Base-by-base conservation (phyloP, 805 yeast genomes). In the Suhomyces tanzawaensis region DNA sequence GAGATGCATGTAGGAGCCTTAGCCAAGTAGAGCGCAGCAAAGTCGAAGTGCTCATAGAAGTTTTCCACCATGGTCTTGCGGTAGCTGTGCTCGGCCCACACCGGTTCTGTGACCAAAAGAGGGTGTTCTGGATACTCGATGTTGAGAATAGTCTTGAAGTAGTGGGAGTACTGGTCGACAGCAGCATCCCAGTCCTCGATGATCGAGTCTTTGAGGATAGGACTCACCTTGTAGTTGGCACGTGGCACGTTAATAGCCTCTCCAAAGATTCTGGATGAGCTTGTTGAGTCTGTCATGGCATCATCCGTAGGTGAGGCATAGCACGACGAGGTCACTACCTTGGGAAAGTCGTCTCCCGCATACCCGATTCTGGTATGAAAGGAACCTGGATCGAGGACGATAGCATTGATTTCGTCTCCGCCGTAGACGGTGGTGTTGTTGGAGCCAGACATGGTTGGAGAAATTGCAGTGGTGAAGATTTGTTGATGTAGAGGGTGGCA, bases 331-430 rank as follows among this genome's bases (percentile, higher is more conserved):
- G 82, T 59, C 17, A 85, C 77, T 3, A 81, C 66, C 46, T 82
- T 77, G 9, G 99, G 99, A 37, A 78, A 74, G 56, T 90, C 96
- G 40, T 88, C 91, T 8, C 98, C 98, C 3, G 97, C 90, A 60
- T 78, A 89, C 1, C 99, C 99, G 14, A 83, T 79, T 37, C 91
- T 79, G 5, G 96, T 88, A 42, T 79, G 67, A 44, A 72, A 79
- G 8, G 96, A 82, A 24, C 98, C 98, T 1, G 95, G 90, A 55
- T 93, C 98, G 18, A 91, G 70, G 23, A 91, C 95, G 2, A 93
- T 73, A 19, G 98, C 95, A 46, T 88, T 80, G 46, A 93, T 82
- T 59, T 91, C 99, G 64, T 91, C 93, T 28, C 62, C 62, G 25
- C 73, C 74, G 41, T 52, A 53, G n/a, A 52, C 56, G 32, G 53